These are phyloP conservation scores for Sicyos edulis DNA, from an alignment of 306 rosid genomes.

Conservation along the genomic window DNA sequence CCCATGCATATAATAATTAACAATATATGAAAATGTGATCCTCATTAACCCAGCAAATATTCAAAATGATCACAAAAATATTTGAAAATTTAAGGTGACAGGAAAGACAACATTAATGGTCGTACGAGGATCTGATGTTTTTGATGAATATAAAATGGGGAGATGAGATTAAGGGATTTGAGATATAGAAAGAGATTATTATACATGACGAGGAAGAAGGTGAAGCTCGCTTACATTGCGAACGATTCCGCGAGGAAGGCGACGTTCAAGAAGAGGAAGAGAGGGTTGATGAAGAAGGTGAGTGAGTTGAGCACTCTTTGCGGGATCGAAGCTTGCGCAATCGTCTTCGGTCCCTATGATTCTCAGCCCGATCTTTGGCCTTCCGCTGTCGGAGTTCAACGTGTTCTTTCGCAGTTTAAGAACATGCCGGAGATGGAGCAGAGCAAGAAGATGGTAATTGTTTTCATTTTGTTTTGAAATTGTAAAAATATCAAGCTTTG, in stretches of 20 bases:
- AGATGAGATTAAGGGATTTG: too few relatives aligned
- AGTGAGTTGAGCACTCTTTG: conserved; percentile 49
- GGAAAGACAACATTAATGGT: too few relatives aligned
- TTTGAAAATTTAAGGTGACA: too few relatives aligned
- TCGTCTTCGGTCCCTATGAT: conserved; percentile 41
- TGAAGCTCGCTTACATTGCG: conserved; percentile 36
- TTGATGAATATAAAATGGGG: too few relatives aligned
- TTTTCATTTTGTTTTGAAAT: too few relatives aligned
- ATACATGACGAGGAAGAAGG: conserved; percentile 50
- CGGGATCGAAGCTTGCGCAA: conserved; percentile 48
- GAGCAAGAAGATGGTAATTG: conserved; percentile 25
- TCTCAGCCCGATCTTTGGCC: conserved; percentile 49
- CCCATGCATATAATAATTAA: too few relatives aligned
- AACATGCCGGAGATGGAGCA: conserved; percentile 32
- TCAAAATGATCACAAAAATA: too few relatives aligned
- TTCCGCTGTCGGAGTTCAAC: conserved; percentile 25
- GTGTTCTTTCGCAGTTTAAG: conserved; percentile 24
- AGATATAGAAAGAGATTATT: too few relatives aligned
- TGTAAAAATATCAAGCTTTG: too few relatives aligned
- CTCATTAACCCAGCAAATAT: too few relatives aligned
- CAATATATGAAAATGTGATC: too few relatives aligned
- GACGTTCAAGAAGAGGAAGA: conserved; percentile 55
- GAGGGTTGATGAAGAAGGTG: conserved; percentile 50
- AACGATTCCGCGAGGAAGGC: conserved; percentile 26
- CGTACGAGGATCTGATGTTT: too few relatives aligned